phyloP scores from a whole-genome alignment of 305 asterid species.

The Plantago lanceolata region DNA sequence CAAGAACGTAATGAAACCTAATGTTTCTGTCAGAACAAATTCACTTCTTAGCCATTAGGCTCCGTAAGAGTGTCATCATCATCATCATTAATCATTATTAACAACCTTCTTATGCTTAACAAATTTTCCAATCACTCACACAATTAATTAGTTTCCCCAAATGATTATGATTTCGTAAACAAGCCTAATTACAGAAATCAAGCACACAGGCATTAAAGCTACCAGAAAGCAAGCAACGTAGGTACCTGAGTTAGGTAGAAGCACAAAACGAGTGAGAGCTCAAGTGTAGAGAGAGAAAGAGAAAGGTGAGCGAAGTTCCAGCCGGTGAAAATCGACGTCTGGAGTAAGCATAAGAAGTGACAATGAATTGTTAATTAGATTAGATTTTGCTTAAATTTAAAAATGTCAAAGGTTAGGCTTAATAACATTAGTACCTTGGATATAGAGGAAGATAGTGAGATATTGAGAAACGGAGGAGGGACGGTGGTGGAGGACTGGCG shows the following conservation, averaged over 20 bases:
- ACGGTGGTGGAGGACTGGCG: too few relatives aligned
- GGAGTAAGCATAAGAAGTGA: slow-evolving; percentile 52
- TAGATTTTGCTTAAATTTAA: too few relatives aligned
- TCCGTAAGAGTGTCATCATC: too few relatives aligned
- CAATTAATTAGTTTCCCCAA: slow-evolving; percentile 12
- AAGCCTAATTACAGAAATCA: not conserved
- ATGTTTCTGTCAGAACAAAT: too few relatives aligned
- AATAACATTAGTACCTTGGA: too few relatives aligned
- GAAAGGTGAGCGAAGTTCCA: slow-evolving; percentile 42
- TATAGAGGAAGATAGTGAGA: too few relatives aligned
- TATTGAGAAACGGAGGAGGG: too few relatives aligned
- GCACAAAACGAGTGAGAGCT: slow-evolving; percentile 14
- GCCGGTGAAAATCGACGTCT: slow-evolving; percentile 75
- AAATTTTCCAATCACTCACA: slow-evolving; percentile 6
- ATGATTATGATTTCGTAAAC: slow-evolving; percentile 4
- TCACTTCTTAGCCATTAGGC: too few relatives aligned
- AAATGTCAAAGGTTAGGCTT: too few relatives aligned
- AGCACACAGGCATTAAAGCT: slow-evolving; percentile 10
- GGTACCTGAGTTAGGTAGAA: slow-evolving; percentile 7
- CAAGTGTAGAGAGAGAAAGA: slow-evolving; percentile 21
- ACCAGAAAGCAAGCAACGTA: slow-evolving; percentile 5
- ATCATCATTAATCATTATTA: too few relatives aligned
- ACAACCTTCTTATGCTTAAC: too few relatives aligned
- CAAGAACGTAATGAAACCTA: too few relatives aligned
- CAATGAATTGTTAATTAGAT: slow-evolving; percentile 24